Conservation (phyloP, 2,329 filamentous ascomycete genomes). For the Scytalidium lignicola region DNA sequence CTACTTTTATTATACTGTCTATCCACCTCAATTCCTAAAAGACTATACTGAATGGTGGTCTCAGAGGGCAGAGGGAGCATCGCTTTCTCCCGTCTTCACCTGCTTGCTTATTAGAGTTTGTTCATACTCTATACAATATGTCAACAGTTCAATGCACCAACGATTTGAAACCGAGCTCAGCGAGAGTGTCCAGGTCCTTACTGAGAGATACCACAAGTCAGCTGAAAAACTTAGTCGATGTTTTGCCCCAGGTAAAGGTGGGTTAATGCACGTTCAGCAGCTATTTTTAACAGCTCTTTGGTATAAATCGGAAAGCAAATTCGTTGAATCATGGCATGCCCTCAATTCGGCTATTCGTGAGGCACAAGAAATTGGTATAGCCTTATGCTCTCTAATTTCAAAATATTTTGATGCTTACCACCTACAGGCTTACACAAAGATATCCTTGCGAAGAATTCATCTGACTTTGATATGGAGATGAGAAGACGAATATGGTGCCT, state of each 20-base stretch:
- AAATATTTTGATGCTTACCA: conserved; percentile 4
- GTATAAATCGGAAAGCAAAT: conserved; percentile 41
- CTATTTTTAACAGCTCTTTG: conserved; percentile 41
- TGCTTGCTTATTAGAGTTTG: conserved; percentile 41
- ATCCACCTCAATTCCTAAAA: conserved; percentile 38
- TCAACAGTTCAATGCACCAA: conserved; percentile 22
- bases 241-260: conserved; percentile 37
- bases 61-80: conserved; percentile 27
- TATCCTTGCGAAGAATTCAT: conserved; percentile 27
- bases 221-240: conserved; percentile 37
- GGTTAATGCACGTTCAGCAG: conserved; percentile 42
- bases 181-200: conserved; percentile 25
- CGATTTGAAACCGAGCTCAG: too few relatives aligned
- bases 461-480: conserved; percentile 43
- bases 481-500: conserved; percentile 40
- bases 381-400: not conserved
- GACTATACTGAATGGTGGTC: conserved; percentile 43
- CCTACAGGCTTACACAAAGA: conserved; percentile 34
- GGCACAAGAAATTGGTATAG: conserved; percentile 42
- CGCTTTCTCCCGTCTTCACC: conserved; percentile 38
- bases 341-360: conserved; percentile 38
- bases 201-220: conserved; percentile 35
- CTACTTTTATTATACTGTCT: conserved; percentile 40
- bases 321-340: conserved; percentile 44
- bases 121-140: conserved; percentile 39